phyloP scores from a whole-genome alignment of 768 basidiomycete genomes.

The Phallus indusiatus region DNA sequence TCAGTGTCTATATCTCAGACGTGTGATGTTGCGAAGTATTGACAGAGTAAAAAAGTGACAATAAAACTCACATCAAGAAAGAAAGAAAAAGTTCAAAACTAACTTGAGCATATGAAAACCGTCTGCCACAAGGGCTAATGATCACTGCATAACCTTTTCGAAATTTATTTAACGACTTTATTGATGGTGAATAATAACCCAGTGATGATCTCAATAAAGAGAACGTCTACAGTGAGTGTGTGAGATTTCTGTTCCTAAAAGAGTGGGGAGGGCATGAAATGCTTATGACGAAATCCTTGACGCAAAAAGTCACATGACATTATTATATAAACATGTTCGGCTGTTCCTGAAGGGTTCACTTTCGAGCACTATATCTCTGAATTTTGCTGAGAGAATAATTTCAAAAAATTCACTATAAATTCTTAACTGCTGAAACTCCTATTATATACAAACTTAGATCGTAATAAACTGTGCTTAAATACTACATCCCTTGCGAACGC shows the following conservation, averaged over 20 bases:
- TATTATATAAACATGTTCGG: too few species aligned
- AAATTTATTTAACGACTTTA: background rate
- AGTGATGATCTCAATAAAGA: slow-evolving; percentile 72
- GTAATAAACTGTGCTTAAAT: too few species aligned
- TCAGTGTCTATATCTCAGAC: background rate
- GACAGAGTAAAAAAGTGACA: slow-evolving; percentile 92
- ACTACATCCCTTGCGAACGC: too few species aligned
- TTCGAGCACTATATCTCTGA: too few species aligned
- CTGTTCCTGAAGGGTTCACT: too few species aligned
- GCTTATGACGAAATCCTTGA: too few species aligned
- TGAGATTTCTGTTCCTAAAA: slow-evolving; percentile 17
- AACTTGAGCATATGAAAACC: slow-evolving; percentile 99
- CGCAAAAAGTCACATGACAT: too few species aligned
- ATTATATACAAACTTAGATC: too few species aligned
- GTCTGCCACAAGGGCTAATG: slow-evolving; percentile 91
- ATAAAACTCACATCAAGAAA: slow-evolving; percentile 55
- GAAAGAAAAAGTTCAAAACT: slow-evolving; percentile 20
- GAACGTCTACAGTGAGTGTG: slow-evolving; percentile 65
- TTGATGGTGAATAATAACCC: slow-evolving; percentile 34
- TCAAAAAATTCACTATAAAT: too few species aligned
- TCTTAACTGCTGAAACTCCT: too few species aligned
- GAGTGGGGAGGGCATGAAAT: too few species aligned
- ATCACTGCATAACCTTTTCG: slow-evolving; percentile 76
- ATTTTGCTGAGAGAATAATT: too few species aligned
- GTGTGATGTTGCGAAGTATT: slow-evolving; percentile 40